These are phyloP conservation scores for Luzula sylvatica DNA, from an alignment of 176 grass and related monocot species.

Conservation along the genomic window DNA sequence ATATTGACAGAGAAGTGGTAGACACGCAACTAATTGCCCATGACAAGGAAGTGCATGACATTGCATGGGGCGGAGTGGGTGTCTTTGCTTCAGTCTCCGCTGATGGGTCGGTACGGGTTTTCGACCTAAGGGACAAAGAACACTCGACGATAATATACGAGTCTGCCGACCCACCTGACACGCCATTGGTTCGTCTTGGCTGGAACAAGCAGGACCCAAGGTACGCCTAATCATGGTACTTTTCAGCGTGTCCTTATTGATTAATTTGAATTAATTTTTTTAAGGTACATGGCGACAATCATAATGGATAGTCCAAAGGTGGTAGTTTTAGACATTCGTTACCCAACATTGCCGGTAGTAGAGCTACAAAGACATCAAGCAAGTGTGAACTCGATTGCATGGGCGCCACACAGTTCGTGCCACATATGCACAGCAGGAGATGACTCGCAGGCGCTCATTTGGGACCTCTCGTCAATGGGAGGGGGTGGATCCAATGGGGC, in stretches of 20 bases:
- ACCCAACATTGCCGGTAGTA: conserved; percentile 79
- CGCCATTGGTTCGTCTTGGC: conserved; percentile 67
- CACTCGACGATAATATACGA: conserved; percentile 98
- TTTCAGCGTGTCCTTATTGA: too few relatives aligned
- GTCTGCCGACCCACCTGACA: conserved; percentile 41
- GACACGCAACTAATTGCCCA: conserved; percentile 98
- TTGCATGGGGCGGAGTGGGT: conserved; percentile 89
- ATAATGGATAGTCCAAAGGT: conserved; percentile 99
- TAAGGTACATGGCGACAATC: conserved; percentile 83
- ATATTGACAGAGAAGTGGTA: conserved; percentile 80
- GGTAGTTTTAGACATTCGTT: conserved; percentile 90
- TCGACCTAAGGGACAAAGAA: conserved; percentile 95
- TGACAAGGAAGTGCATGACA: conserved; percentile 98
- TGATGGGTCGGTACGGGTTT: conserved; percentile 87
- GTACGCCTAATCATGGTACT: neutral
- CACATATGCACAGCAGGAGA: conserved; percentile 92
- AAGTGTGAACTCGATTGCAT: conserved; percentile 80
- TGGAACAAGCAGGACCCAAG: conserved; percentile 99
- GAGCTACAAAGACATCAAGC: conserved; percentile 94
- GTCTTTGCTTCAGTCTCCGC: conserved; percentile 94
- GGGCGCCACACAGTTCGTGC: conserved; percentile 92
- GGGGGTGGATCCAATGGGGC: conserved; percentile 31
- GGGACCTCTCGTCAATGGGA: conserved; percentile 91
- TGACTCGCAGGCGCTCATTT: conserved; percentile 84
- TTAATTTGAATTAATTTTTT: too few relatives aligned